Evolutionary conservation across 2,329 filamentous ascomycete species (phyloP).

Genomic region (Ambrosiella beaveri): DNA sequence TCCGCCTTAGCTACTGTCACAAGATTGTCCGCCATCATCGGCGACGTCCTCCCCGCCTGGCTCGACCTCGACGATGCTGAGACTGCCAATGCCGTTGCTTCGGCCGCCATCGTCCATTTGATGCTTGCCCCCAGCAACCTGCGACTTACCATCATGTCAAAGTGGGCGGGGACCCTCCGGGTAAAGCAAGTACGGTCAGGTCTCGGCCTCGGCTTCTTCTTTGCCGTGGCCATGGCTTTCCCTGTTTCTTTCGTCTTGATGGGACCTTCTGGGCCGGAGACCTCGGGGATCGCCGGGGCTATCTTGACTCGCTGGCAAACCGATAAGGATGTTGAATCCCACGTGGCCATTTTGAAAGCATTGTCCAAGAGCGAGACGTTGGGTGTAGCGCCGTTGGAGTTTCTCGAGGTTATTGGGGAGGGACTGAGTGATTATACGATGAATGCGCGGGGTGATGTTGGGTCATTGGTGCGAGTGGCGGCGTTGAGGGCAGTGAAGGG

Average conservation of each 20-base stretch:
- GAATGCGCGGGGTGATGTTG: slow-evolving; percentile 75
- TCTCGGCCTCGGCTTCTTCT: slow-evolving; percentile 34
- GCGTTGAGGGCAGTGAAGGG: slow-evolving; percentile 60
- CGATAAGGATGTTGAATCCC: slow-evolving; percentile 33
- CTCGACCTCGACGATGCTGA: slow-evolving; percentile 34
- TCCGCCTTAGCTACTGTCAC: neutral
- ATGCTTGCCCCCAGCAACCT: slow-evolving; percentile 24
- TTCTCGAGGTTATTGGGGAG: slow-evolving; percentile 31
- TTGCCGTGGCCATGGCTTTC: slow-evolving; percentile 34
- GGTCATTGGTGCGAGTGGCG: slow-evolving; percentile 67
- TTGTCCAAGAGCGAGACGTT: slow-evolving; percentile 31
- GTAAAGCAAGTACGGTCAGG: slow-evolving; percentile 20
- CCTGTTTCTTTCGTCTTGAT: slow-evolving; percentile 20
- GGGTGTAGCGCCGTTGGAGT: slow-evolving; percentile 22
- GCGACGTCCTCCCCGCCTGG: slow-evolving; percentile 18
- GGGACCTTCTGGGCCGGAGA: slow-evolving; percentile 3
- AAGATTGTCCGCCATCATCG: neutral
- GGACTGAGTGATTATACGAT: slow-evolving; percentile 81
- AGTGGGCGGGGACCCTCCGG: slow-evolving; percentile 30
- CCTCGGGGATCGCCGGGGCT: slow-evolving; percentile 23
- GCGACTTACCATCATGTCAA: slow-evolving; percentile 24
- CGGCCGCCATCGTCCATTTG: slow-evolving; percentile 33
- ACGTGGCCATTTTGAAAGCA: slow-evolving; percentile 37
- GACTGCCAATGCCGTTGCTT: slow-evolving; percentile 30
- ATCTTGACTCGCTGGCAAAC: slow-evolving; percentile 35